These are phyloP conservation scores for Candida incommunis DNA, from an alignment of 805 yeast species.

Conservation along the genomic window DNA sequence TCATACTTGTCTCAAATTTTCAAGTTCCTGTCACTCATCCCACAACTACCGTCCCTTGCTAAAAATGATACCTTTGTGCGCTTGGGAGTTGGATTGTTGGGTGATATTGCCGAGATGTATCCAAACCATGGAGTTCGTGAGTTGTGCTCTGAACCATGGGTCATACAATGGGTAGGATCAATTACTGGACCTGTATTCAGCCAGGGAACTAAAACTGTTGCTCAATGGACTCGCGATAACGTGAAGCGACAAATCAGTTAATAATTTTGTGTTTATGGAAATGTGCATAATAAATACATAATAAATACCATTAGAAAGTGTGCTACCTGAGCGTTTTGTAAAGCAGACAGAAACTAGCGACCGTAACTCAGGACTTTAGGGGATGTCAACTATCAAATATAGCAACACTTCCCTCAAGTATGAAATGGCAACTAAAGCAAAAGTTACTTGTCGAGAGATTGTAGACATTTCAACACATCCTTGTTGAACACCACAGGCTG, in stretches of 20 bases:
- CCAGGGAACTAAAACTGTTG: slow-evolving; percentile 71
- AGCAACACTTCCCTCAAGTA: no score
- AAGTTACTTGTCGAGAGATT: not conserved
- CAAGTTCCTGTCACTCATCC: slow-evolving; percentile 46
- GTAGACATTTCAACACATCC: not conserved
- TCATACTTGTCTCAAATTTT: slow-evolving; percentile 60
- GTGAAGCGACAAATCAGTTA: slow-evolving; percentile 31
- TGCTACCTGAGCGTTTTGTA: not conserved
- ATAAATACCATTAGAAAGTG: not conserved
- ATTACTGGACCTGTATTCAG: slow-evolving; percentile 48
- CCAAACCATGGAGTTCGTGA: slow-evolving; percentile 61
- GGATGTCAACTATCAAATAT: no score
- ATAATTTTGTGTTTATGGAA: not conserved
- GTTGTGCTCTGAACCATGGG: slow-evolving; percentile 62
- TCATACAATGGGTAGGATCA: slow-evolving; percentile 58
- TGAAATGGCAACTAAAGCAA: no score
- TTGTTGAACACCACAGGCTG: no score
- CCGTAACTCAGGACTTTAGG: not conserved
- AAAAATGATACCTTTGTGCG: slow-evolving; percentile 61
- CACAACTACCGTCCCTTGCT: slow-evolving; percentile 44
- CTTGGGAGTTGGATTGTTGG: slow-evolving; percentile 78
- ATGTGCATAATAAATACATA: not conserved
- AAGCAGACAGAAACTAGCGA: not conserved
- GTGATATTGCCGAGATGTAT: slow-evolving; percentile 83
- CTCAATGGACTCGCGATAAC: slow-evolving; percentile 94